Conservation (phyloP, 805 yeast genomes). For the Priceomyces carsonii region DNA sequence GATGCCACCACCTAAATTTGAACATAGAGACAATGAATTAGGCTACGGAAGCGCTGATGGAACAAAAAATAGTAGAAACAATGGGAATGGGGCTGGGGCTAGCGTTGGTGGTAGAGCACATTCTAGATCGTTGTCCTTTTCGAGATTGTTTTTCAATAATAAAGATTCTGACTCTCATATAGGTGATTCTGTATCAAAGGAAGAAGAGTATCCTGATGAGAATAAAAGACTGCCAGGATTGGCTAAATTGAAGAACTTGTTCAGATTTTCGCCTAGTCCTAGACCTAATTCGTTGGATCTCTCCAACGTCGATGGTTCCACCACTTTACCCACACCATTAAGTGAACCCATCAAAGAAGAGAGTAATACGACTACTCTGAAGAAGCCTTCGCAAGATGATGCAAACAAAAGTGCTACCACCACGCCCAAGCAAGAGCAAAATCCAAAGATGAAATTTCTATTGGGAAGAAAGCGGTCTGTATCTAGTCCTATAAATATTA, state of each 20-base stretch:
- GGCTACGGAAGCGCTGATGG: background rate
- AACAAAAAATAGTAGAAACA: background rate
- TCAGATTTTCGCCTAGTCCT: conserved; percentile 20
- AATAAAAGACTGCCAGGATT: conserved; percentile 21
- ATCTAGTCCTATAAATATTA: conserved; percentile 14
- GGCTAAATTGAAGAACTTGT: conserved; percentile 28
- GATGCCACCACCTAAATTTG: conserved; percentile 1
- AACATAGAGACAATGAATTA: background rate
- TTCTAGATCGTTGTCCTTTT: conserved; percentile 26
- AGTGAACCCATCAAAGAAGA: no score
- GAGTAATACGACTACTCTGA: no score
- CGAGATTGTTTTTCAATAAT: conserved; percentile 26
- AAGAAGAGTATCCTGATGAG: conserved; percentile 13
- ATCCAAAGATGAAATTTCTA: conserved; percentile 13
- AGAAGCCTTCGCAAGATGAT: no score
- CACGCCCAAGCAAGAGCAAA: conserved; percentile 6
- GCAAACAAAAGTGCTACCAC: conserved; percentile 7
- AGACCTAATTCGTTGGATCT: conserved; percentile 2
- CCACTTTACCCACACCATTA: conserved; percentile 6
- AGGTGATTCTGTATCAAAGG: conserved; percentile 2
- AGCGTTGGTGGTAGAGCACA: conserved; percentile 9
- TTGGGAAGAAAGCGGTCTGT: conserved; percentile 18
- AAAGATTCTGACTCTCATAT: conserved; percentile 9
- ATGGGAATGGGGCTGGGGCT: background rate
- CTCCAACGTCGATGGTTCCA: no score